Evolutionary conservation across 148 eudicot genomes (phyloP), one percentile per base, ranked within the genome.

Genomic region (Hydrangea macrophylla): DNA sequence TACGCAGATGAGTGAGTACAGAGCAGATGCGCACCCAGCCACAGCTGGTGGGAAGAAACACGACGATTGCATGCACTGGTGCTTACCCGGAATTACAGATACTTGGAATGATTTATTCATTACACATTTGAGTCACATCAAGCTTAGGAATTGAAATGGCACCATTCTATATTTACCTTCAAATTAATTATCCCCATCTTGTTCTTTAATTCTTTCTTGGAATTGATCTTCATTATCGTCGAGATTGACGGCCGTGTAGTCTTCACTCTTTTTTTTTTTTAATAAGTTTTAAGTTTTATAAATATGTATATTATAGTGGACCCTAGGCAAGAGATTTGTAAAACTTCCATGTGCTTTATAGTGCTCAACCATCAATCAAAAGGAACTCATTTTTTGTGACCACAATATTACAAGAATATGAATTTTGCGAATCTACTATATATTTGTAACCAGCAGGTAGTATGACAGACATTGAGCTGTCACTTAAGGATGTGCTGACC

Each of bases 31-130:
- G 48, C 99, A 95, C 78, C 99, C 99, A 53, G 83, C 88, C 15
- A 73, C 82, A 15, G 85, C 96, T 40, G 99, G 99, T 54, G 99
- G 99, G 30, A 95, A 95, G 79, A 91, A 83, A 76, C 99, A 95
- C 33, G 93, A 91, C 36, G 99, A 95, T 82, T 95, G 99, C 75
- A 91, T 95, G 99, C 99, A 91, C 76, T 95, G 99, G 99, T 91
- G 99, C 80, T 84, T 95, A 61, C 97, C 99, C 7, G 96, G 99
- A 30, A 67, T 95, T 57, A 88, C 99, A 8, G 99, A 95, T 83
- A 81, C 90, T 37, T 95, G 99, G 99, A 95, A 95, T 70, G 99
- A 95, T 76, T 73, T 91, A 73, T 81, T 95, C 56, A 61, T 85
- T 28, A 85, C 93, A 36, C 73, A 76, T 60, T 75, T 91, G 69